Evolutionary conservation across 306 rosid species (phyloP).

Genomic region (Oxytropis ochrocephala): DNA sequence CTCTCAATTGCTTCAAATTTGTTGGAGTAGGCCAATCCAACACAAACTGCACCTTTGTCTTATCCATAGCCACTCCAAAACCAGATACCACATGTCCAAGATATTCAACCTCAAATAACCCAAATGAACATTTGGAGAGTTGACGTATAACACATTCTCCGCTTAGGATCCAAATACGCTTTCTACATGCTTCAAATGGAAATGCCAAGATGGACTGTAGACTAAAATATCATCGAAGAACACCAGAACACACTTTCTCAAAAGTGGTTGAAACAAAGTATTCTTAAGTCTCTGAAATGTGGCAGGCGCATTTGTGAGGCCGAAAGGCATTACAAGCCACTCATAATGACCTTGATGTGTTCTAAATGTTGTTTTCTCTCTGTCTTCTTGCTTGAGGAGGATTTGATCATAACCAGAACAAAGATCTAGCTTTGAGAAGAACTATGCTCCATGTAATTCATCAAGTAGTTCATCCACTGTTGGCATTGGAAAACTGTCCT

Average conservation of each 20-base stretch:
- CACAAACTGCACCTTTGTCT: background rate
- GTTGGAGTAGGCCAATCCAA: background rate
- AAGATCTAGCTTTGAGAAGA: background rate
- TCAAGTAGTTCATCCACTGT: background rate
- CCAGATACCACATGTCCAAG: background rate
- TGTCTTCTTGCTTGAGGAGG: background rate
- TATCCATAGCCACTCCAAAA: background rate
- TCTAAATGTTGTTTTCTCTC: no score
- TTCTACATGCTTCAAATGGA: background rate
- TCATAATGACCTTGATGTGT: no score
- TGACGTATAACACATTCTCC: background rate
- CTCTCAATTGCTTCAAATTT: background rate
- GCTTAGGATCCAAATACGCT: accelerated
- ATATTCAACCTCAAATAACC: no score
- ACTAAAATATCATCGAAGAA: background rate
- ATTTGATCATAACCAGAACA: background rate
- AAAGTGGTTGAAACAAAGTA: no score
- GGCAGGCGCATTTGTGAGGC: no score
- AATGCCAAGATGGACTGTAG: background rate
- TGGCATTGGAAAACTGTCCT: background rate
- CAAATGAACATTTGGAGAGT: background rate
- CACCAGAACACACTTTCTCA: no score
- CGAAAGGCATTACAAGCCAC: no score
- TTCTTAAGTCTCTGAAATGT: no score
- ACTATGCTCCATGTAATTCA: background rate